Evolutionary conservation across 441 rosid species (phyloP).

Genomic region (Pelargonium myrrhifolium): DNA sequence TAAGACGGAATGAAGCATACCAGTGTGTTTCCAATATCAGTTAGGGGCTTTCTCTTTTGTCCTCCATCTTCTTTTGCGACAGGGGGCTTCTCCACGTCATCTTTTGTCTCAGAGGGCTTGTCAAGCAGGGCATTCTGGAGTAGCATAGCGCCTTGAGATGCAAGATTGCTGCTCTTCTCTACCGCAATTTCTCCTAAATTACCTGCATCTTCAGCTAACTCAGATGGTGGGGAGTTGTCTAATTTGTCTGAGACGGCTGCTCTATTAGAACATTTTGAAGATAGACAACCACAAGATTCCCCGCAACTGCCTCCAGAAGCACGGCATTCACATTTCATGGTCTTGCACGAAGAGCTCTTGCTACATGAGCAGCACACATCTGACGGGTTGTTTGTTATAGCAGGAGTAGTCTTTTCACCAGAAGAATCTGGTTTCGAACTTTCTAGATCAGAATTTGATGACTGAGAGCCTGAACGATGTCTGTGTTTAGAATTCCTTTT

Average conservation of each 20-base stretch:
- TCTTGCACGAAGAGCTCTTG: slow-evolving; percentile 62
- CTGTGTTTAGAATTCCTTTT: slow-evolving; percentile 39
- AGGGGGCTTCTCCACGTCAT: slow-evolving; percentile 10
- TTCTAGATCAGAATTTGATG: slow-evolving; percentile 25
- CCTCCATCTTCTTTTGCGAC: slow-evolving; percentile 34
- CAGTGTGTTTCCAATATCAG: slow-evolving; percentile 79
- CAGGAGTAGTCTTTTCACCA: slow-evolving; percentile 23
- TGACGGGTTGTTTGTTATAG: slow-evolving; percentile 16
- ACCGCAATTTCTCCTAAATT: slow-evolving; percentile 34
- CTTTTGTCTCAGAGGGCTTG: slow-evolving; percentile 17
- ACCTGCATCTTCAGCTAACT: slow-evolving; percentile 17
- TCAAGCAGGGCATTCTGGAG: slow-evolving; percentile 67
- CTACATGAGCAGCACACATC: slow-evolving; percentile 62
- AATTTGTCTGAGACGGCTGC: slow-evolving; percentile 16
- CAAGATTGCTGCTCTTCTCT: slow-evolving; percentile 37
- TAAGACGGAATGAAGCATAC: slow-evolving; percentile 29
- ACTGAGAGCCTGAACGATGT: slow-evolving; percentile 27
- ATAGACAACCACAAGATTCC: slow-evolving; percentile 56
- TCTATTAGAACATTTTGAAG: slow-evolving; percentile 63
- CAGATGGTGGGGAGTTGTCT: slow-evolving; percentile 28
- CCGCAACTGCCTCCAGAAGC: slow-evolving; percentile 56
- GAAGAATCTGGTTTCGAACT: slow-evolving; percentile 21
- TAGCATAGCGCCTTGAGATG: slow-evolving; percentile 69
- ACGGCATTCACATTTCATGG: slow-evolving; percentile 73
- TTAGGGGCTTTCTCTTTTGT: slow-evolving; percentile 58